Conservation (phyloP, 257 asterid species). For the Buddleja alternifolia region DNA sequence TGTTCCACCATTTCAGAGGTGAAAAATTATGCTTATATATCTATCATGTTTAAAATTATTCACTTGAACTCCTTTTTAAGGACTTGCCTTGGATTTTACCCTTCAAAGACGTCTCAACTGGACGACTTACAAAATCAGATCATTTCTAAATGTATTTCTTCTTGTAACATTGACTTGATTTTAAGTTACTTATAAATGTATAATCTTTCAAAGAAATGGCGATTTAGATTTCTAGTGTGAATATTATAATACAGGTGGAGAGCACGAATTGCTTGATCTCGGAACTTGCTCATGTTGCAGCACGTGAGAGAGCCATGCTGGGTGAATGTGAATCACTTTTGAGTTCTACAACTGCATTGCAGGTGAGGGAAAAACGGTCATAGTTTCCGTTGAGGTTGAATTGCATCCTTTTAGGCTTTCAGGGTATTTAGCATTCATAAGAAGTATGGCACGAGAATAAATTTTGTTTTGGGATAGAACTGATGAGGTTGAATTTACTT, state of each 20-base stretch:
- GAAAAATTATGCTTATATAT: conserved; percentile 20
- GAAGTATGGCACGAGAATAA: not conserved
- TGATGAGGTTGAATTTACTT: conserved; percentile 19
- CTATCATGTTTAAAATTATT: not conserved
- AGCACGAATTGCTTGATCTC: conserved; percentile 65
- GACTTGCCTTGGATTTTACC: not conserved
- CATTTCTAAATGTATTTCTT: not conserved
- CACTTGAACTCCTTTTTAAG: not conserved
- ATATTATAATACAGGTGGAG: conserved; percentile 61
- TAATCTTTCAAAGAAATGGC: conserved; percentile 4
- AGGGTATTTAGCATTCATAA: too few relatives aligned
- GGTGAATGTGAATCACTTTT: conserved; percentile 69
- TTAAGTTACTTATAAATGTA: not conserved
- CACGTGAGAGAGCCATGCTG: conserved; percentile 80
- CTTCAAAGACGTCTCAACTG: not conserved
- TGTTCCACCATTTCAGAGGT: conserved; percentile 61
- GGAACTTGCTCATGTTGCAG: conserved; percentile 82
- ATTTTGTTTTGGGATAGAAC: not conserved
- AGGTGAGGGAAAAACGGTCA: conserved; percentile 48
- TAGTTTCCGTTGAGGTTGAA: too few relatives aligned
- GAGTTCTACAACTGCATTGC: conserved; percentile 65
- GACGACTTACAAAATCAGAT: not conserved
- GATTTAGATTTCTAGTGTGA: conserved; percentile 5
- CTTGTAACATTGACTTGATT: not conserved
- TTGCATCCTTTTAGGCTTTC: too few relatives aligned